Evolutionary conservation across 2,329 filamentous ascomycete species (phyloP).

Genomic region (Penicillium fuscoglaucum): DNA sequence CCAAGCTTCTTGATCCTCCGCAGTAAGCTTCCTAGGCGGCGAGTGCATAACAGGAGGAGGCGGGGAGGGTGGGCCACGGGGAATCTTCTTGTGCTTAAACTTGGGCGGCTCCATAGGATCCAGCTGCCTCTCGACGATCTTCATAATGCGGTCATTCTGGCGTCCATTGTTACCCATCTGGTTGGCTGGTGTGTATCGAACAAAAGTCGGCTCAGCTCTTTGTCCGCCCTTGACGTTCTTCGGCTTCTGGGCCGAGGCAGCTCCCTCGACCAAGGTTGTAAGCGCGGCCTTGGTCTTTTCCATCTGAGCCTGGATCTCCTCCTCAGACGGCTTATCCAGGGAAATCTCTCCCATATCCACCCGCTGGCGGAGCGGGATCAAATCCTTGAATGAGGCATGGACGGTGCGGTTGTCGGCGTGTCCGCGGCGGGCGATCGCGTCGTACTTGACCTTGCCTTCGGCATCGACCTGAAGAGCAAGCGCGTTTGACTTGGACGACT

Average conservation of each 20-base stretch:
- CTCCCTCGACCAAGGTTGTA: slow-evolving; percentile 76
- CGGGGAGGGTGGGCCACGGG: slow-evolving; percentile 84
- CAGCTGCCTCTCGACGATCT: slow-evolving; percentile 90
- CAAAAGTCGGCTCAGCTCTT: slow-evolving; percentile 84
- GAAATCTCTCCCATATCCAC: slow-evolving; percentile 92
- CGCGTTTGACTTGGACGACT: slow-evolving; percentile 72
- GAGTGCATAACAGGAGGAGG: slow-evolving; percentile 94
- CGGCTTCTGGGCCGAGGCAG: slow-evolving; percentile 88
- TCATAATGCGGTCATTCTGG: slow-evolving; percentile 95
- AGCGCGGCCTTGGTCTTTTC: slow-evolving; percentile 87
- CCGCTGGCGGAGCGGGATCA: slow-evolving; percentile 89
- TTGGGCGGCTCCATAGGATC: slow-evolving; percentile 98
- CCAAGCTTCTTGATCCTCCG: slow-evolving; percentile 97
- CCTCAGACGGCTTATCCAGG: slow-evolving; percentile 77
- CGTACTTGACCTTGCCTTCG: slow-evolving; percentile 93
- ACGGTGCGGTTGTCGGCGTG: slow-evolving; percentile 82
- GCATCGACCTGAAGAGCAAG: slow-evolving; percentile 88
- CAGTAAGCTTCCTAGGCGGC: slow-evolving; percentile 89
- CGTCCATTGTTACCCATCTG: slow-evolving; percentile 88
- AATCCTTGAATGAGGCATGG: slow-evolving; percentile 93
- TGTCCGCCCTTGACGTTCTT: slow-evolving; percentile 87
- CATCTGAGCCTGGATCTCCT: slow-evolving; percentile 79
- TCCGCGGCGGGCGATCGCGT: slow-evolving; percentile 87
- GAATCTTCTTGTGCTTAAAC: slow-evolving; percentile 99
- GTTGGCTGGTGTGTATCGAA: slow-evolving; percentile 91